Percentiles rank a stretch among this genome's conserved stretches.
phyloP scores from a whole-genome alignment of 2,329 filamentous ascomycete species.

The Xylariales sp. region DNA sequence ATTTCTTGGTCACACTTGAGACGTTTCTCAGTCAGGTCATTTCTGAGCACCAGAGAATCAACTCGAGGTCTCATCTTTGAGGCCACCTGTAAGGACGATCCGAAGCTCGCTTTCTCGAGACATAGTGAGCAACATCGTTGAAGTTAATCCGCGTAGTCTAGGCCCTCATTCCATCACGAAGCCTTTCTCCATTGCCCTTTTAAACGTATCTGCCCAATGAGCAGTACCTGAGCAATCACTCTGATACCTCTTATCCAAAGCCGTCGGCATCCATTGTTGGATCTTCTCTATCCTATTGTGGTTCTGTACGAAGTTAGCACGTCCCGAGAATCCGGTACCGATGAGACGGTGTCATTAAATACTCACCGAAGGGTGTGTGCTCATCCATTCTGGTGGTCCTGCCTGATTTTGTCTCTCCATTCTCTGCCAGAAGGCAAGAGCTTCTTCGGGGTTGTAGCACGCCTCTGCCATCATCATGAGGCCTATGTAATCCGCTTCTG shows the following conservation, averaged over 20 bases:
- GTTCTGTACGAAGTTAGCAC: conserved; percentile 36
- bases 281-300: conserved; percentile 62
- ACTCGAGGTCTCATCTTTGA: too few relatives aligned
- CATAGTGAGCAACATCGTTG: too few relatives aligned
- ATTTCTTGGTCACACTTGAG: too few relatives aligned
- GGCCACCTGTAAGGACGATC: too few relatives aligned
- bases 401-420: conserved; percentile 52
- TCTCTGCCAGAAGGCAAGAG: conserved; percentile 60
- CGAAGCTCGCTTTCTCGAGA: too few relatives aligned
- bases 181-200: conserved; percentile 38
- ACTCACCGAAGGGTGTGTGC: conserved; percentile 69
- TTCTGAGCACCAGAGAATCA: too few relatives aligned
- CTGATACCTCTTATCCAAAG: conserved; percentile 46
- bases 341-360: not conserved
- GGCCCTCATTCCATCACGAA: conserved; percentile 22
- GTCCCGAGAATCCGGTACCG: too few relatives aligned
- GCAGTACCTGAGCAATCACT: conserved; percentile 51
- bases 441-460: conserved; percentile 68
- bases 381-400: conserved; percentile 65
- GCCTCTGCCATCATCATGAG: conserved; percentile 79
- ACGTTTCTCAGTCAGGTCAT: too few relatives aligned
- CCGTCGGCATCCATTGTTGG: conserved; percentile 55
- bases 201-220: conserved; percentile 49
- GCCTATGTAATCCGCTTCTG: conserved; percentile 76
- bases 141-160: too few relatives aligned